A percentile compares a stretch with the other conserved stretches of the same genome.
Evolutionary conservation across 148 eudicot species (phyloP).

Genomic region (Silene uniflora): DNA sequence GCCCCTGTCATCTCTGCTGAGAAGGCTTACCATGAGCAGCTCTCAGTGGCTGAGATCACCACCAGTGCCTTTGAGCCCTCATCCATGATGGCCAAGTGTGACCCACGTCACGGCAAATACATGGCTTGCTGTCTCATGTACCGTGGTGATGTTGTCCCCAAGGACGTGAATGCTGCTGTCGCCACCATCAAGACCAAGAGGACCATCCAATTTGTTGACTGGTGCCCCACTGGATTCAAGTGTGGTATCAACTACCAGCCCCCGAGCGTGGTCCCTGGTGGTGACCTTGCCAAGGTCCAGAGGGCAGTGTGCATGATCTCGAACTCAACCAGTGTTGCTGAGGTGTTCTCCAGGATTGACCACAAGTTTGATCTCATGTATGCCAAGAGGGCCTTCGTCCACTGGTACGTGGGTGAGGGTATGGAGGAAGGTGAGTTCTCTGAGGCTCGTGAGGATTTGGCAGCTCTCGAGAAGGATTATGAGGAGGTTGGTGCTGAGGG

Average conservation of each 20-base stretch:
- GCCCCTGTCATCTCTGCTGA: constrained; percentile 61
- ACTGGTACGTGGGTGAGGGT: too few relatives aligned
- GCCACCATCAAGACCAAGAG: constrained; percentile 60
- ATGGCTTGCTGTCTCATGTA: constrained; percentile 66
- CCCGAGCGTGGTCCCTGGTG: constrained; percentile 55
- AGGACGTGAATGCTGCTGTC: constrained; percentile 55
- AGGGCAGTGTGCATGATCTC: constrained; percentile 63
- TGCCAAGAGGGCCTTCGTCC: too few relatives aligned
- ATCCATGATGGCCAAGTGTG: constrained; percentile 65
- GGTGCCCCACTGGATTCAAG: constrained; percentile 65
- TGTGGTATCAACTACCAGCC: constrained; percentile 65
- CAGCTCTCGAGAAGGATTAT: too few relatives aligned
- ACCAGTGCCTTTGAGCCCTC: constrained; percentile 56
- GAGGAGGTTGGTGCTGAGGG: too few relatives aligned
- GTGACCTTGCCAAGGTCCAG: constrained; percentile 57
- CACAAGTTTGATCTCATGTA: too few relatives aligned
- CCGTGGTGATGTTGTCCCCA: constrained; percentile 57
- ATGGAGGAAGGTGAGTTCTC: too few relatives aligned
- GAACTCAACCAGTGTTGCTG: too few relatives aligned
- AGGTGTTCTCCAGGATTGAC: too few relatives aligned
- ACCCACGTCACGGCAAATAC: constrained; percentile 61
- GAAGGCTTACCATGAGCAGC: constrained; percentile 62
- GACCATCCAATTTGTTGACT: constrained; percentile 56
- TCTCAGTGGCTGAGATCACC: constrained; percentile 60
- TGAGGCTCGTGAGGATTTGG: too few relatives aligned